Evolutionary conservation across 106 monocot species (phyloP).

Genomic region (Dendrobium chrysotoxum): DNA sequence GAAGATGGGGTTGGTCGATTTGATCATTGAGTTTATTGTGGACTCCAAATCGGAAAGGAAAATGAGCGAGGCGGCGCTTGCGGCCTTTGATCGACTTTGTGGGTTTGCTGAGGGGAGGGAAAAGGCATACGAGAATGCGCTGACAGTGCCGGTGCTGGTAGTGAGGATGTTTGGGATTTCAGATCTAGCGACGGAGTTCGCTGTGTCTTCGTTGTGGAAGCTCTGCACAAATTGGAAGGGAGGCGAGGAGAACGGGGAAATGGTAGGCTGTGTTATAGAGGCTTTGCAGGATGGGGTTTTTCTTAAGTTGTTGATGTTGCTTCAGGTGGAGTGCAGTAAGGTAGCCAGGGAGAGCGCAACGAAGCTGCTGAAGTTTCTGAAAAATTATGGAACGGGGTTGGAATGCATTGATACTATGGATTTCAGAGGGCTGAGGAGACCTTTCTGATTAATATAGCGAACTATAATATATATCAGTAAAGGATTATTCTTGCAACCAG

Average conservation of each 20-base stretch:
- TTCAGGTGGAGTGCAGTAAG: conserved; percentile 39
- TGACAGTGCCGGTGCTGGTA: conserved; percentile 26
- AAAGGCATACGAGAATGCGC: conserved; percentile 8
- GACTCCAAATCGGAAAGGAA: conserved; percentile 40
- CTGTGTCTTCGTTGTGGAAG: conserved; percentile 24
- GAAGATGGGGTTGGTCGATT: conserved; percentile 24
- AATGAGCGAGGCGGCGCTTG: conserved; percentile 37
- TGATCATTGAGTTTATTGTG: conserved; percentile 40
- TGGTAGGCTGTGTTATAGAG: conserved; percentile 13
- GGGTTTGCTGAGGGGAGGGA: conserved; percentile 3
- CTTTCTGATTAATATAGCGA: conserved; percentile 10
- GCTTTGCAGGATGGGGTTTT: conserved; percentile 47
- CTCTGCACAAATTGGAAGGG: conserved; percentile 13
- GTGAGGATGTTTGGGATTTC: conserved; percentile 32
- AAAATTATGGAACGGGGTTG: conserved; percentile 11
- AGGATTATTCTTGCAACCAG: no score
- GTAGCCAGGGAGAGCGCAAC: conserved; percentile 38
- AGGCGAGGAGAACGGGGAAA: neutral
- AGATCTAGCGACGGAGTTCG: conserved; percentile 25
- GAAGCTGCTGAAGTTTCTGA: conserved; percentile 35
- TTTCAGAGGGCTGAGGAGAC: conserved; percentile 36
- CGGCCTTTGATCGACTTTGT: conserved; percentile 20
- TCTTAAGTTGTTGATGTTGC: conserved; percentile 51
- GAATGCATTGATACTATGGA: conserved; percentile 36
- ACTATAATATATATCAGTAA: no score